Base-by-base conservation (phyloP, 2,329 filamentous ascomycete species). In the Fusarium gaditjirri region DNA sequence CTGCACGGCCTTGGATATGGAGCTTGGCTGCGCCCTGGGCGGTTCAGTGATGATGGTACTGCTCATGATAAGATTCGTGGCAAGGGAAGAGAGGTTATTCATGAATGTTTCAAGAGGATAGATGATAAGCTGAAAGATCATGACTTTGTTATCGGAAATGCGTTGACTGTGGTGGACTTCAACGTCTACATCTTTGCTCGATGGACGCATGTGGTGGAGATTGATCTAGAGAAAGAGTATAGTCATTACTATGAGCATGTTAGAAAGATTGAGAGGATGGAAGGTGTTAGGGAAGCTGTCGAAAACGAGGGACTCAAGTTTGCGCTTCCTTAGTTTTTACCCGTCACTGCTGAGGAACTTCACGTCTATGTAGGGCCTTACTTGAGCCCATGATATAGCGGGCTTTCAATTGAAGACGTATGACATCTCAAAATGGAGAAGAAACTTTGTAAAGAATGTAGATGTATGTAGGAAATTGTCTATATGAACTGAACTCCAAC, bases 1-100 rank as follows among this genome's bases (percentile, higher is more conserved):
- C 54, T 82, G 7, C 81, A 83, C 41, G 68, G 71, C 8, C 19
- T 70, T 16, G 81, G 76, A 1, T 81, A 75, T 27, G 78, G 61
- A 10, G 76, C 76, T 36, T 54, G 70, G 4, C 61, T 73, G 10
- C 71, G 76, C 13, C 80, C 81, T 1, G 44, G 35, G 3, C 70
- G 81, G 2, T 82, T 78, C 55, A 75, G 66, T 1, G 71, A 77
- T 19, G 75, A 75, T 3, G 27, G 70, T 11, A 52, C 60, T 0
- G 19, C 23, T 3, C 57, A 63, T 2, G 47, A 65, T 3, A 31
- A 29, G 0, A 50, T 76, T 12, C 49, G 46, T 2, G 23, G 8
- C 0, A 76, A 71, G 9, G 74, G 74, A 0, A 62, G 16, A 12
- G 35, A 42, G 0, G 2, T 46, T 0, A 41, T 76, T 3, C 43